Evolutionary conservation across 2,329 filamentous ascomycete genomes (phyloP), one percentile per base, ranked within the genome.

Genomic region (Monascus ruber): DNA sequence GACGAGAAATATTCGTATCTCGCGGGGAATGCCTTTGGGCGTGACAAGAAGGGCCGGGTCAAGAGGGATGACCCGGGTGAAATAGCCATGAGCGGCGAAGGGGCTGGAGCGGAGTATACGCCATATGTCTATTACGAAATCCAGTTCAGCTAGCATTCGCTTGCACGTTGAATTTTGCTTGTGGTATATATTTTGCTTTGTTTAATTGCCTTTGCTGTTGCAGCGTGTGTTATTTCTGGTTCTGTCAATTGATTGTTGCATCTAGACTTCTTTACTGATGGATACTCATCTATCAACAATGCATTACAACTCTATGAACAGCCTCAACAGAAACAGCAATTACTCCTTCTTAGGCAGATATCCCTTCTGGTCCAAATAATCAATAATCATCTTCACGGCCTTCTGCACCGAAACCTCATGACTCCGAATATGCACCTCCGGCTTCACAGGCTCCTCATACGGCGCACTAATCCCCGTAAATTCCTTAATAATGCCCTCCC

Each of bases 111-210:
- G 50, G 87, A 95, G 61, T 98, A 96, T 69, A 91, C 86, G 43
- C 83, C 91, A 32, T 98, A 93, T 65, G 91, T 96, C 58, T 95
- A 88, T 70, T 98, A 96, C 66, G 85, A 94, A 60, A 84, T 96
- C 59, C 85, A 91, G 58, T 79, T 96, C 49, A 64, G 68, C 52
- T 76, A 63, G 53, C 17, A 17, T 17, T 17, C 17, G 17, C 17
- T 17, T 17, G 17, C 17, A 17, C 17, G 17, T 17, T 17, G 17
- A 17, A 17, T 17, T 17, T 17, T 17, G 17, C 3, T 17, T 17
- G 17, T 31, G n/a, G 29, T 11, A 11, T 31, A 31, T 31, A 31
- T 31, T 8, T 8, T 31, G 29, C 29, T 2, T 31, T 31, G 29
- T 6, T 34, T 34, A n/a, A 34, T 27, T 24, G 7, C 9, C 2